A percentile compares a stretch with the other conserved stretches of the same genome.
These are phyloP conservation scores for Ziziphus jujuba DNA, from an alignment of 306 rosid species.

Conservation along the genomic window DNA sequence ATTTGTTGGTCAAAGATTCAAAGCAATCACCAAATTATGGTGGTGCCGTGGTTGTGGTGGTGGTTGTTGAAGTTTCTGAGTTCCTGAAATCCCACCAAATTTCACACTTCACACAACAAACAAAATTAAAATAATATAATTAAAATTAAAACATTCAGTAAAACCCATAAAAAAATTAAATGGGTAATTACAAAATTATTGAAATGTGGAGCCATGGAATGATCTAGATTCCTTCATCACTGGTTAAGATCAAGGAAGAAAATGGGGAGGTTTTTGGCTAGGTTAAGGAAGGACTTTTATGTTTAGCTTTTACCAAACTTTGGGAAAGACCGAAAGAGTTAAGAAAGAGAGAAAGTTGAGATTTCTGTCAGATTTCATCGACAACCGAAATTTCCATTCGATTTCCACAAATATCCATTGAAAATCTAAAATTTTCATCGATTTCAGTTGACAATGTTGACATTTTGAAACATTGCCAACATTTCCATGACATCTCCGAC, in stretches of 20 bases:
- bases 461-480: too few relatives aligned
- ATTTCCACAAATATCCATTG: too few relatives aligned
- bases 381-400: too few relatives aligned
- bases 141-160: too few relatives aligned
- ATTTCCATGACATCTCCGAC: too few relatives aligned
- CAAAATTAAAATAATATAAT: neutral
- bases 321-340: too few relatives aligned
- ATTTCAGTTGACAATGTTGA: too few relatives aligned
- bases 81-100: constrained; percentile 53
- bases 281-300: too few relatives aligned
- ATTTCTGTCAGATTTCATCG: too few relatives aligned
- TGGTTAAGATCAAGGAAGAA: constrained; percentile 21
- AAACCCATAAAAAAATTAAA: neutral
- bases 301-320: too few relatives aligned
- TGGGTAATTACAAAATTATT: constrained; percentile 42
- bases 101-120: constrained; percentile 12
- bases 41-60: constrained; percentile 24
- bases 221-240: constrained; percentile 52
- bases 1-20: constrained; percentile 90
- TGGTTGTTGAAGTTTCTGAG: constrained; percentile 54
- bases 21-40: constrained; percentile 66
- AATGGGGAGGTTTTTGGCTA: constrained; percentile 44
- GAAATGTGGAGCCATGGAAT: constrained; percentile 60
- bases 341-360: too few relatives aligned
- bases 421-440: too few relatives aligned